phyloP scores from a whole-genome alignment of 768 basidiomycete species.

The Boletus rubescentipes region DNA sequence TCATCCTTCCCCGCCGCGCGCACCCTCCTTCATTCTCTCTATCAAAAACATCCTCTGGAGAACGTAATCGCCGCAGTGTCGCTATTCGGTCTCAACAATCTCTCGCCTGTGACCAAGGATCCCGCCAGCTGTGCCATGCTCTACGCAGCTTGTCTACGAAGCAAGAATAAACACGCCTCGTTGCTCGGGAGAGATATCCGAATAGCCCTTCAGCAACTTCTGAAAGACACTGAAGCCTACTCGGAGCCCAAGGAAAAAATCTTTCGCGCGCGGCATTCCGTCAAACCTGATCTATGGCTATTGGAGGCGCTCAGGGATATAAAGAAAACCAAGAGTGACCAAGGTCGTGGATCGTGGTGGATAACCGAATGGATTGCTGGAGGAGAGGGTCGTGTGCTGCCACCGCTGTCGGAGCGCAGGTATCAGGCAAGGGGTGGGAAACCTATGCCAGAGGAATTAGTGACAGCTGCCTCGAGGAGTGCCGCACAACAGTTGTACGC shows the following conservation, averaged over 20 bases:
- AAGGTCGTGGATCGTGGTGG: constrained; percentile 30
- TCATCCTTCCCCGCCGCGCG: constrained; percentile 49
- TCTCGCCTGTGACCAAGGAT: constrained; percentile 55
- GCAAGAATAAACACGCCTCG: constrained; percentile 39
- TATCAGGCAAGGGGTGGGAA: constrained; percentile 9
- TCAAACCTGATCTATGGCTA: constrained; percentile 39
- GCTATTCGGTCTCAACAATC: constrained; percentile 52
- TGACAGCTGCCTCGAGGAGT: not conserved
- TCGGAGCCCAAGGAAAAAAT: constrained; percentile 17
- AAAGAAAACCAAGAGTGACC: constrained; percentile 31
- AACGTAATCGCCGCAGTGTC: constrained; percentile 50
- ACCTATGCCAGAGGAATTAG: not conserved
- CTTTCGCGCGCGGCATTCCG: constrained; percentile 25
- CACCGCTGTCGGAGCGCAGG: constrained; percentile 18
- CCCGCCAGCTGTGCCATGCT: constrained; percentile 57
- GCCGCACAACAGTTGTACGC: constrained; percentile 6
- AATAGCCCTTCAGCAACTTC: constrained; percentile 38
- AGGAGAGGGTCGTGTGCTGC: constrained; percentile 23
- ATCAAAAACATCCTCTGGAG: constrained; percentile 45
- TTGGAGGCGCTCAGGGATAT: constrained; percentile 37
- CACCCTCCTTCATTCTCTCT: constrained; percentile 56
- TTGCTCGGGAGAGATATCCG: constrained; percentile 44
- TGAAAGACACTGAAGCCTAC: constrained; percentile 19
- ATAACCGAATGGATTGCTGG: constrained; percentile 27
- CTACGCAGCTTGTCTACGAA: constrained; percentile 52